Evolutionary conservation across 2,329 filamentous ascomycete genomes (phyloP), one percentile per base, ranked within the genome.

Genomic region (Cadophora sp.): DNA sequence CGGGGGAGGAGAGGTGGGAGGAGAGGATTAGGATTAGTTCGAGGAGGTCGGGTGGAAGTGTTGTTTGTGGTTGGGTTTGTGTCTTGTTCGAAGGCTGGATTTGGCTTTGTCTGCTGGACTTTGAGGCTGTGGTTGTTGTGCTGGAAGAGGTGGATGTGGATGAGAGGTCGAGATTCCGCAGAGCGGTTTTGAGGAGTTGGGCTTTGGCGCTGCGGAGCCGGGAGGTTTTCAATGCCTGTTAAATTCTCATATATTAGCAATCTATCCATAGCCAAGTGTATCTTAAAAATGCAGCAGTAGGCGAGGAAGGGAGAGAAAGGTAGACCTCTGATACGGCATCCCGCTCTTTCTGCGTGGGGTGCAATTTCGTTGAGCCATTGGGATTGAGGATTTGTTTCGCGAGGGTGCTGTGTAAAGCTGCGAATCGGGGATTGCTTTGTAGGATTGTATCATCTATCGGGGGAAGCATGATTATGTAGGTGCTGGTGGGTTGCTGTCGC

Each of bases 381-480:
- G 83, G 77, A 70, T 87, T 86, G 5, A 90, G 81, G 30, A 89
- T 76, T 1, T 80, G 80, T 1, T 81, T 83, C 7, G 83, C 85
- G 55, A 90, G 79, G 14, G 81, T 84, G 18, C 78, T 80, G 76
- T 89, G 87, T 5, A 90, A 81, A 41, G 81, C 79, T n/a, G 85
- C 84, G 72, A 90, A 90, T 24, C 85, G 82, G 0, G 87, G 87
- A 69, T 90, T 89, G 66, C 80, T 81, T 62, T 82, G 76, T 1
- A 90, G 76, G 20, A 89, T 79, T 0, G 81, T 71, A 9, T 84
- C 80, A 22, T 89, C 87, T 9, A 89, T 77, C 0, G 86, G 86
- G 0, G 87, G 87, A 1, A 89, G 77, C 86, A 89, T 89, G 50
- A 53, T 70, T 59, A n/a, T 9, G 30, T 4, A 30, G 18, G 33